Conservation (phyloP, 768 basidiomycete species). For the Stropharia rugosoannulata region DNA sequence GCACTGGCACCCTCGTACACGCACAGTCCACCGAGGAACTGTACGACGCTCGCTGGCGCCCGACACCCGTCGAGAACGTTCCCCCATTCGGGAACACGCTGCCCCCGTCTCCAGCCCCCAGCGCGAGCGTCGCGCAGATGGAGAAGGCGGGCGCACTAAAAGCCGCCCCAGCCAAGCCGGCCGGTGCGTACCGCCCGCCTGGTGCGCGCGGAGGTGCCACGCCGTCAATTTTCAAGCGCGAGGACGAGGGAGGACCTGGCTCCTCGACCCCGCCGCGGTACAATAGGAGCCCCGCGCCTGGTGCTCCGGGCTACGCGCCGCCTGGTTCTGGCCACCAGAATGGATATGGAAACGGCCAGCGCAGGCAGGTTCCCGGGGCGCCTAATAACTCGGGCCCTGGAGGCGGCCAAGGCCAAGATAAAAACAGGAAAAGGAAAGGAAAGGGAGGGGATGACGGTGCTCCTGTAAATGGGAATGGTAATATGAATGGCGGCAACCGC, state of each 20-base stretch:
- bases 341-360: background rate
- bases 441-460: slow-evolving; percentile 33
- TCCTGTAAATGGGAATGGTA: slow-evolving; percentile 17
- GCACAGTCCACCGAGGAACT: slow-evolving; percentile 82
- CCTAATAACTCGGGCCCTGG: slow-evolving; percentile 12
- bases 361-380: slow-evolving; percentile 77
- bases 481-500: background rate
- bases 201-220: slow-evolving; percentile 89
- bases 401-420: slow-evolving; percentile 34
- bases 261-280: slow-evolving; percentile 69
- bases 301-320: slow-evolving; percentile 36
- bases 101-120: slow-evolving; percentile 68
- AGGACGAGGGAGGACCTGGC: slow-evolving; percentile 82
- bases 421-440: slow-evolving; percentile 58
- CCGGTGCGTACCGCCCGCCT: slow-evolving; percentile 91
- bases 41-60: slow-evolving; percentile 87
- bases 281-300: slow-evolving; percentile 57
- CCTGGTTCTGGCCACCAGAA: background rate
- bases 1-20: slow-evolving; percentile 84
- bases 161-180: slow-evolving; percentile 59
- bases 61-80: slow-evolving; percentile 61
- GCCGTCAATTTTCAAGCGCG: slow-evolving; percentile 85
- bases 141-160: slow-evolving; percentile 45
- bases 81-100: slow-evolving; percentile 67
- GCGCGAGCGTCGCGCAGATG: slow-evolving; percentile 50